phyloP scores from a whole-genome alignment of 2,329 filamentous ascomycete genomes.

The Colletotrichum lini region DNA sequence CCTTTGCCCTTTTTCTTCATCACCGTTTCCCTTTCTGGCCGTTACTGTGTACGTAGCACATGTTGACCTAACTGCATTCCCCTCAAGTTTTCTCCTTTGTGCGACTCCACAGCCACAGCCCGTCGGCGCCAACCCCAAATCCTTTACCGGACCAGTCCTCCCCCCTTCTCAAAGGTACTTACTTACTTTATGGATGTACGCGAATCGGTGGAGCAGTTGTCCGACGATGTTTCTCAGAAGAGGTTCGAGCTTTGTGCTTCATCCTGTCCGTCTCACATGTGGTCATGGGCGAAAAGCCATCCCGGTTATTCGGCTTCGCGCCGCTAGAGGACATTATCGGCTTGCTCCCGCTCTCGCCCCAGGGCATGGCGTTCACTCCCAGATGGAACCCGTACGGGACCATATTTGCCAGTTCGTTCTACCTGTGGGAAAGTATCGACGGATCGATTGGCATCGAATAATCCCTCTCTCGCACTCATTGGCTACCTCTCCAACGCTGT shows the following conservation, averaged over 20 bases:
- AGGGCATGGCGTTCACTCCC: constrained; percentile 4
- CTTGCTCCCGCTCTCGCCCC: neutral
- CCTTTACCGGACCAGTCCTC: neutral
- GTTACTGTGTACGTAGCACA: no score
- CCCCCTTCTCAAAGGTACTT: no score
- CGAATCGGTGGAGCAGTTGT: neutral
- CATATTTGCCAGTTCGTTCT: neutral
- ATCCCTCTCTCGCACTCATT: neutral
- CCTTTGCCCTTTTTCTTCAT: constrained; percentile 1
- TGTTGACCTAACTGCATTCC: neutral
- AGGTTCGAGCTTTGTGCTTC: neutral
- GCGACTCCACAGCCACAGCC: constrained; percentile 2
- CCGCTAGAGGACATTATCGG: neutral
- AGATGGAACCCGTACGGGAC: no score
- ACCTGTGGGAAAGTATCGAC: neutral
- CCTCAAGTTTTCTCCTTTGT: neutral
- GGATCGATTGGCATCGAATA: neutral
- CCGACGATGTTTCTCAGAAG: neutral
- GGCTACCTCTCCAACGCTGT: neutral
- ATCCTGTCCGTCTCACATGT: no score
- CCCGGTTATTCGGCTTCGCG: constrained; percentile 3
- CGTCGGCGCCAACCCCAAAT: neutral
- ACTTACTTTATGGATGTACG: no score
- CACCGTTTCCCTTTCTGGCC: no score
- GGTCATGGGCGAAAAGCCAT: constrained; percentile 11